phyloP scores from a whole-genome alignment of 139 green algal species.

The Chlorella sp. region DNA sequence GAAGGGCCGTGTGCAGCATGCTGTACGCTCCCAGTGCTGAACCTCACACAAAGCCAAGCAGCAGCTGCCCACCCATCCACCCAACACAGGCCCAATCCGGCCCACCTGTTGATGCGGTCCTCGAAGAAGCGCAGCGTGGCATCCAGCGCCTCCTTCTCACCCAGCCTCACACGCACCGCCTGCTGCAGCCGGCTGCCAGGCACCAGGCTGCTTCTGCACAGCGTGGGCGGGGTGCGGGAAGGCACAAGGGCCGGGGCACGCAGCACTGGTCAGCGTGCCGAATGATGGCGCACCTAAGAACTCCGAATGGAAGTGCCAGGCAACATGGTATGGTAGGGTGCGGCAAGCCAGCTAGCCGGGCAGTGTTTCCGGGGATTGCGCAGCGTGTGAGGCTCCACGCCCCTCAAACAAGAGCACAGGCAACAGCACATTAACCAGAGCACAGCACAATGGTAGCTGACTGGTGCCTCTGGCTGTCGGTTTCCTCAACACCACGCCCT shows the following conservation, averaged over 20 bases:
- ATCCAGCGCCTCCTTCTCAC: slow-evolving; percentile 84
- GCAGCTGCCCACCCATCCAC: background rate
- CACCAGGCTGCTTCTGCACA: slow-evolving; percentile 14
- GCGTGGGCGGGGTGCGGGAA: background rate
- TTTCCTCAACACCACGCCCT: background rate
- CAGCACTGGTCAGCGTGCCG: background rate
- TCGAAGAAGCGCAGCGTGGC: slow-evolving; percentile 75
- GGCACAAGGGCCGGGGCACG: background rate
- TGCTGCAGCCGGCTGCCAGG: slow-evolving; percentile 52
- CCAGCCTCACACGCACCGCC: slow-evolving; percentile 73
- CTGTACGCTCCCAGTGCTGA: too few species aligned
- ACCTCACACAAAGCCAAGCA: too few species aligned
- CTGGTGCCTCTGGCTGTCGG: background rate
- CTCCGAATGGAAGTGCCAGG: too few species aligned
- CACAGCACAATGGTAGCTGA: background rate
- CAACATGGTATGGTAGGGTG: too few species aligned
- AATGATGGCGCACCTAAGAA: too few species aligned
- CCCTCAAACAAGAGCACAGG: too few species aligned
- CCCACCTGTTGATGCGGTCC: slow-evolving; percentile 56
- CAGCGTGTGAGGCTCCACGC: too few species aligned
- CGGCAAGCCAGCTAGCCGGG: background rate
- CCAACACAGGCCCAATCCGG: background rate
- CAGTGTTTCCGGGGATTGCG: too few species aligned
- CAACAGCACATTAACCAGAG: too few species aligned
- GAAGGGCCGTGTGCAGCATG: too few species aligned